Evolutionary conservation across 2,329 filamentous ascomycete genomes (phyloP), one percentile per base, ranked within the genome.

Genomic region (Phyllosticta ampelicida): DNA sequence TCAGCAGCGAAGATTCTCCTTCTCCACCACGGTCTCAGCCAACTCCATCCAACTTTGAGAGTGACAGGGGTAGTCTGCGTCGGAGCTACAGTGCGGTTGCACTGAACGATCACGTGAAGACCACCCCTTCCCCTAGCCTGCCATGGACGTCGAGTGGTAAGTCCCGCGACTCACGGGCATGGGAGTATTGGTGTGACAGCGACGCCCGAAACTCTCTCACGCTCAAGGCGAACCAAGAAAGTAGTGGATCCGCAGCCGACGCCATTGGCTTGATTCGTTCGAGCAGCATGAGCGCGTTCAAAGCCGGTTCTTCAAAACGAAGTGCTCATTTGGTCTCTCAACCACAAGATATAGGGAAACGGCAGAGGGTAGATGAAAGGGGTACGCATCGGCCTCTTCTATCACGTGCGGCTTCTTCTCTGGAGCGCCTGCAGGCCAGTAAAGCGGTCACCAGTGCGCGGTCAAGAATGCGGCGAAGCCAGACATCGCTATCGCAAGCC

Each of bases 101-200:
- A 4, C 59, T 74, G 44, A 71, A 68, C 23, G 71, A 74, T 9
- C 65, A 66, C n/a, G 60, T 71, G 23, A 64, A 63, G 18, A 66
- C 67, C 29, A 66, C 65, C 1, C 63, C 65, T 4, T 60, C 65
- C 50, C 63, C 65, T 30, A 66, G 58, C 68, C 69, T 21, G 19
- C 67, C 69, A 63, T 74, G 56, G 20, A 36, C 86, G 18, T 74
- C 76, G 30, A 84, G 85, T 58, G 89, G 89, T 16, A 70, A 92
- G 59, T 96, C 91, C 59, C 85, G 89, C 57, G 89, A 96, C 70
- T 89, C 90, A 18, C 85, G 90, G 54, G 88, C 87, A 6, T 96
- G 92, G 92, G 89, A 95, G 67, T 90, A 90, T 59, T 91, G 88
- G 74, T 92, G 89, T 66, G 89, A 95, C 68, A 85, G 86, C 8